Base-by-base conservation (phyloP, 148 eudicot species). In the Beta vulgaris region DNA sequence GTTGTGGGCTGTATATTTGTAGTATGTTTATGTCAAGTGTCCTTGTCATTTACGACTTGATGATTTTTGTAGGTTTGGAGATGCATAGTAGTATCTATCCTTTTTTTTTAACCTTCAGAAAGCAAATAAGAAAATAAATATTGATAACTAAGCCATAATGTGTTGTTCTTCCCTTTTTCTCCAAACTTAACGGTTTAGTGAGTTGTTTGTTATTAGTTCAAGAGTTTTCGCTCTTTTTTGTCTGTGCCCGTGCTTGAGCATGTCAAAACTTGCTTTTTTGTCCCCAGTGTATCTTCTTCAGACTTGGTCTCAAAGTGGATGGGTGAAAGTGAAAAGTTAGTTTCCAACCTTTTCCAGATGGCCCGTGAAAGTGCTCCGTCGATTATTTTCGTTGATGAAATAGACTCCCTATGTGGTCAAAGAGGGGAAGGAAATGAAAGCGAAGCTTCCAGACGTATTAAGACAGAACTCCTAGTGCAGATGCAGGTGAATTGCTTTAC, bases 361-460 rank as follows among this genome's bases (percentile, higher is more conserved):
- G 97, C 99, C 76, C 99, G 99, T 59, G 97, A 95, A 80, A 95
- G 99, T 84, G 84, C 92, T 28, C 99, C 99, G 21, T 87, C 99
- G 32, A 95, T 95, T 73, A 92, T 95, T 40, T 95, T 95, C 48
- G 62, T 95, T 78, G 99, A 95, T 88, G 99, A 95, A 86, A 95
- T 95, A 81, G 99, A 95, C 79, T 95, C 99, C 29, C 84, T 95
- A 71, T 89, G 97, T 95, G 99, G 99, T 59, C 97, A 95, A 77
- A 91, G 99, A 76, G 99, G 99, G 44, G 99, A 95, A 92, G 99
- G 99, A 66, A 95, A 91, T 83, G 99, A 95, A 82, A 95, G 99
- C 82, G 99, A 95, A 86, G 99, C 99, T 78, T 95, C 99, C 34
- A 83, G 99, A 65, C 97, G 99, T 82, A 95, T 95, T 69, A 95